Conservation (phyloP, 192 early-diverging fungal genomes). For the Coemansia asiatica region DNA sequence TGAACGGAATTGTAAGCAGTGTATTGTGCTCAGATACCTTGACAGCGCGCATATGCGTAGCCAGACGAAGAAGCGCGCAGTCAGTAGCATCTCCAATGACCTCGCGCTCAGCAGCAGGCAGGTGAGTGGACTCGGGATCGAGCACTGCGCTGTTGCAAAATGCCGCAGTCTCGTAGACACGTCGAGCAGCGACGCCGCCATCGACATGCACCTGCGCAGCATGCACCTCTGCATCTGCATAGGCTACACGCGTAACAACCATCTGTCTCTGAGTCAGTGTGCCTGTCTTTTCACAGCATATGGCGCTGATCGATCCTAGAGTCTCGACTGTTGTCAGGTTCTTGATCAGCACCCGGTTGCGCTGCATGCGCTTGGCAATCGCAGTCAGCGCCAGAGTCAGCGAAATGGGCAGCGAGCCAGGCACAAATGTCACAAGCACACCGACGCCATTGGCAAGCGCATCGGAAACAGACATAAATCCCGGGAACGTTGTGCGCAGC, state of each 20-base stretch:
- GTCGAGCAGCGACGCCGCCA: constrained; percentile 15
- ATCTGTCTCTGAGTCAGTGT: constrained; percentile 83
- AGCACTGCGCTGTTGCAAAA: constrained; percentile 73
- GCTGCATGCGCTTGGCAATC: constrained; percentile 74
- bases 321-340: constrained; percentile 87
- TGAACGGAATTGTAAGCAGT: constrained; percentile 66
- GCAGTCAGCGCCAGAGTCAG: constrained; percentile 75
- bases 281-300: constrained; percentile 89
- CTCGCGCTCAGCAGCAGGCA: constrained; percentile 60
- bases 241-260: constrained; percentile 49
- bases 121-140: constrained; percentile 45
- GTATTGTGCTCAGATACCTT: constrained; percentile 15
- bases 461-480: constrained; percentile 57
- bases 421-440: constrained; percentile 74
- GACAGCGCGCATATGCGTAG: constrained; percentile 28
- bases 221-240: constrained; percentile 31
- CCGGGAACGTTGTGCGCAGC: constrained; percentile 59
- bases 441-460: constrained; percentile 61
- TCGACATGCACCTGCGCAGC: constrained; percentile 1
- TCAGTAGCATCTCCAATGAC: constrained; percentile 87
- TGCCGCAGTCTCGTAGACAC: constrained; percentile 46
- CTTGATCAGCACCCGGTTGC: constrained; percentile 72
- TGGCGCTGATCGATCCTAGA: constrained; percentile 74
- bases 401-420: constrained; percentile 77
- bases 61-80: constrained; percentile 74